Conservation (phyloP, 208 protist genomes). For the Leishmania amazonensis region DNA sequence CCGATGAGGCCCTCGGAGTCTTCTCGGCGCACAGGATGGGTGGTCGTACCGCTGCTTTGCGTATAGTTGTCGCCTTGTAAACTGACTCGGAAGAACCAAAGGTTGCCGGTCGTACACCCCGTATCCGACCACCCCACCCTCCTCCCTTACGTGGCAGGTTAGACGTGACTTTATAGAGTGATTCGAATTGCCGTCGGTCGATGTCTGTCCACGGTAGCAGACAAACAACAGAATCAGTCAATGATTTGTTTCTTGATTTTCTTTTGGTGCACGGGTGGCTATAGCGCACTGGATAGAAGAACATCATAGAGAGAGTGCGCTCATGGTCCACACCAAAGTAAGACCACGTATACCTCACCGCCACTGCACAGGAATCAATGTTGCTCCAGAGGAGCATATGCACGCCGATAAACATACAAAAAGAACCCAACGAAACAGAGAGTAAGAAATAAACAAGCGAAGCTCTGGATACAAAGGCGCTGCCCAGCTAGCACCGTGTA, state of each 20-base stretch:
- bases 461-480: not conserved
- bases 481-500: not conserved
- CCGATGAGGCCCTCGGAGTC: not conserved
- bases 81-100: not conserved
- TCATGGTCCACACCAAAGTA: not conserved
- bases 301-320: not conserved
- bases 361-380: not conserved
- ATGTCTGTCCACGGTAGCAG: not conserved
- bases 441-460: not conserved
- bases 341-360: not conserved
- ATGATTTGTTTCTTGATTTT: not conserved
- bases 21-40: not conserved
- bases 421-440: not conserved
- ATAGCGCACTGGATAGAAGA: not conserved
- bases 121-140: too few species aligned
- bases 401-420: not conserved
- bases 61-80: not conserved
- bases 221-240: not conserved
- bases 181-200: not conserved
- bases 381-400: not conserved
- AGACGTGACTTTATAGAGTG: not conserved
- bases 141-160: not conserved
- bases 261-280: not conserved
- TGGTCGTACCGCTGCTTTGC: not conserved
- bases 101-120: not conserved